Evolutionary conservation across 225 moss, liverwort and hornwort genomes (phyloP), one percentile per base, ranked within the genome.

Genomic region (Takakia lepidozioides): DNA sequence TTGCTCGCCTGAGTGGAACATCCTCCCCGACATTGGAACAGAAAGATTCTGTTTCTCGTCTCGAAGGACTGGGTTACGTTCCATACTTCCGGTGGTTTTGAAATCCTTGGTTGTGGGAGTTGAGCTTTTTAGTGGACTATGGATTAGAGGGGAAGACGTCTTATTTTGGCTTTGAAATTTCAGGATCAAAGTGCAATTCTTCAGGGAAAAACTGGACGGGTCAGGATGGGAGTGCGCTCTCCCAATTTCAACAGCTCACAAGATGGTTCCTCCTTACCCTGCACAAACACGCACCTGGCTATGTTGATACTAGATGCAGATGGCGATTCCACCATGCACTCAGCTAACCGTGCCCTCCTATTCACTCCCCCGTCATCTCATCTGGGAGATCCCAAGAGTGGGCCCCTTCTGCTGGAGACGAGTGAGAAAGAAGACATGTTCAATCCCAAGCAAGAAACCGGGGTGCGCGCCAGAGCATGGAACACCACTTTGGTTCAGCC

Each of bases 301-400:
- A 63, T 57, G 19, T 65, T 68, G 3, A 63, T 57, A 15, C 45
- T 49, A 17, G 74, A 79, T 49, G 62, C 59, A 30, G 79, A 74
- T n/a, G n/a, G n/a, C n/a, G n/a, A n/a, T n/a, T n/a, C n/a, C n/a
- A n/a, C n/a, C n/a, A n/a, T n/a, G n/a, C n/a, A n/a, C n/a, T n/a
- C n/a, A 48, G 62, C 63, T 38, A 34, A 39, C n/a, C 46, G 59
- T 39, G 73, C 73, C 37, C 28, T 79, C 45, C 70, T 71, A 9
- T 49, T 59, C 24, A 48, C 46, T 55, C 43, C 49, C 23, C 32
- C 23, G 11, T n/a, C 62, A 40, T 73, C 69, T 52, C 69, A 69
- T 27, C 55, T 73, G 25, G 77, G 50, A 35, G 38, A 43, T 14
- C 25, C 46, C 0, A 70, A 63, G 53, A 70, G 44, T 45, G 56